Evolutionary conservation across 2,329 filamentous ascomycete species (phyloP).

Genomic region (Fusarium falciforme): DNA sequence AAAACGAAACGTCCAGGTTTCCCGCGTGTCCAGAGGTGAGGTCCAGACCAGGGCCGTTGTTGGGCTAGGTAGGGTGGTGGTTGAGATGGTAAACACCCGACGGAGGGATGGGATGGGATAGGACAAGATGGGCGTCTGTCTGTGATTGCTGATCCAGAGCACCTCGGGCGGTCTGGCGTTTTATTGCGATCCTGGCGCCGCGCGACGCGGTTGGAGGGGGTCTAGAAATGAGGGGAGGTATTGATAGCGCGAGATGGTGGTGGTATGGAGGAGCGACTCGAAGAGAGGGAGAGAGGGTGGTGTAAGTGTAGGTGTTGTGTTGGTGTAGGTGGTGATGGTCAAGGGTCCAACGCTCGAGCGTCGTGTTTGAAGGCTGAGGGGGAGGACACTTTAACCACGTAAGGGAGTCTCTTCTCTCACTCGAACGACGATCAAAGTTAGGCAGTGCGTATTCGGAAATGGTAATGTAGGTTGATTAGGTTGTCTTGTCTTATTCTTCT

Average conservation of each 20-base stretch:
- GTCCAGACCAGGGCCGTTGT: slow-evolving; percentile 1
- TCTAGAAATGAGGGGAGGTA: slow-evolving; percentile 26
- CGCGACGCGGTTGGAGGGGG: slow-evolving; percentile 29
- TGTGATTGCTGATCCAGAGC: slow-evolving; percentile 23
- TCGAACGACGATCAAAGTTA: slow-evolving; percentile 32
- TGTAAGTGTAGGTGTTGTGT: slow-evolving; percentile 19
- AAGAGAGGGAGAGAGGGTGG: slow-evolving; percentile 18
- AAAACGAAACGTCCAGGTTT: slow-evolving; percentile 6
- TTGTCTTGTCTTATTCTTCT: slow-evolving; percentile 34
- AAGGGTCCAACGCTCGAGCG: slow-evolving; percentile 9
- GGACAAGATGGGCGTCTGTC: slow-evolving; percentile 24
- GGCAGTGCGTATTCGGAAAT: slow-evolving; percentile 23
- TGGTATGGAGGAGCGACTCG: slow-evolving; percentile 12
- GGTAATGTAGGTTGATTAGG: neutral
- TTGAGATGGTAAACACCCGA: slow-evolving; percentile 19
- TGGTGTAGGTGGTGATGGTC: slow-evolving; percentile 16
- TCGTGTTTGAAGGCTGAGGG: neutral
- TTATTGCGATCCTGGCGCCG: slow-evolving; percentile 40
- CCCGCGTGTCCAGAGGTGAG: neutral
- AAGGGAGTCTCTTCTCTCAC: slow-evolving; percentile 30
- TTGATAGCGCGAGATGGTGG: slow-evolving; percentile 27
- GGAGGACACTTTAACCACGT: slow-evolving; percentile 16
- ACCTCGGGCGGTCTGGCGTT: slow-evolving; percentile 41
- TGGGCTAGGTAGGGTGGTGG: neutral
- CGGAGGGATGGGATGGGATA: neutral